Conservation (phyloP, 805 yeast genomes). For the Clavispora phyllophila region DNA sequence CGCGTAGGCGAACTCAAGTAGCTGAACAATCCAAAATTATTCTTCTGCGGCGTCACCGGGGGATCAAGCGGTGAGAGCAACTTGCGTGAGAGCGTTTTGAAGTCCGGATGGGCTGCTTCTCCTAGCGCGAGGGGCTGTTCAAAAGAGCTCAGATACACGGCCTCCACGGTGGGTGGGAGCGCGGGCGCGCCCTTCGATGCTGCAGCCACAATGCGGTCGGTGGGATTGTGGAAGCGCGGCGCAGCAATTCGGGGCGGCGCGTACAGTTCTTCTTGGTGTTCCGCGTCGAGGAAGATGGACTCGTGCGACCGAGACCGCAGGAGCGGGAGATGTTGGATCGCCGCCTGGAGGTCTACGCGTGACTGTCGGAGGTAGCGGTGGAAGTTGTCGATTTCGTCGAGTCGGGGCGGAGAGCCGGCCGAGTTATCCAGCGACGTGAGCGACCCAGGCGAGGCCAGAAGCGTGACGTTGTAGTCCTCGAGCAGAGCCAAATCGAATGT, state of each 20-base stretch:
- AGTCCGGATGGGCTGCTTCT: conserved; percentile 4
- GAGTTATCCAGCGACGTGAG: conserved; percentile 1
- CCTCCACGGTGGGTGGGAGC: conserved; percentile 26
- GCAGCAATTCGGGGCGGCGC: conserved; percentile 3
- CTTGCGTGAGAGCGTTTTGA: conserved; percentile 13
- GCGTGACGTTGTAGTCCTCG: not conserved
- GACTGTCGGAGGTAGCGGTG: conserved; percentile 28
- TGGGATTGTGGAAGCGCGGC: conserved; percentile 32
- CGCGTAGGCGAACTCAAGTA: conserved; percentile 17
- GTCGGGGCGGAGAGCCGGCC: not conserved
- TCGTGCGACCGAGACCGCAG: conserved; percentile 24
- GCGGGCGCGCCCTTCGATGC: conserved; percentile 14
- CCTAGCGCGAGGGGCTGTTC: conserved; percentile 1
- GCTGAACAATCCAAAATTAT: conserved; percentile 18
- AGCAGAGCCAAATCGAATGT: conserved; percentile 3
- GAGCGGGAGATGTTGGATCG: conserved; percentile 22
- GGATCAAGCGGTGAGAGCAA: conserved; percentile 2
- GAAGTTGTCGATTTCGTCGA: conserved; percentile 20
- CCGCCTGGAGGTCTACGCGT: conserved; percentile 24
- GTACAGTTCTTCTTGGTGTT: not conserved
- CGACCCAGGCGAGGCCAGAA: not conserved
- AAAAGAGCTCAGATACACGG: conserved; percentile 19
- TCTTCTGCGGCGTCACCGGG: conserved; percentile 8
- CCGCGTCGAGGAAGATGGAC: conserved; percentile 13
- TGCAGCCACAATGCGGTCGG: conserved; percentile 8